Evolutionary conservation across 2,329 filamentous ascomycete species (phyloP).

Genomic region (Cercospora berteroae): DNA sequence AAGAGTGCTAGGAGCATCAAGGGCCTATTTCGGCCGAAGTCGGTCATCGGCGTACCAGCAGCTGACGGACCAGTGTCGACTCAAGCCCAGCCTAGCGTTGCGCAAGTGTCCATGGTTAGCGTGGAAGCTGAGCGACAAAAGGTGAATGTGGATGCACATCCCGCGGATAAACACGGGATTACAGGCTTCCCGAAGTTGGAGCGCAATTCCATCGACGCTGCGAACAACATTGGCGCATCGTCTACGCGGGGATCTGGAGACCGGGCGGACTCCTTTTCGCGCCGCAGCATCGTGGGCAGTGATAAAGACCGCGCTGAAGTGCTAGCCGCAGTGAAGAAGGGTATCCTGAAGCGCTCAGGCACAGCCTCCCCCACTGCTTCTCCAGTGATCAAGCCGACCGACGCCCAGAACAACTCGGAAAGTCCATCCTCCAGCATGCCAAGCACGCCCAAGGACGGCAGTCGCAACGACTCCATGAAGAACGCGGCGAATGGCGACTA

Average conservation of each 20-base stretch:
- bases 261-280: constrained; percentile 59
- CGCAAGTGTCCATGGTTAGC: constrained; percentile 92
- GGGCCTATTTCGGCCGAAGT: constrained; percentile 92
- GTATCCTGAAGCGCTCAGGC: constrained; percentile 81
- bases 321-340: constrained; percentile 87
- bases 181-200: constrained; percentile 84
- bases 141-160: constrained; percentile 72
- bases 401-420: constrained; percentile 67
- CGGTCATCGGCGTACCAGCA: constrained; percentile 72
- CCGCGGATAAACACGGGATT: constrained; percentile 67
- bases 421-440: constrained; percentile 83
- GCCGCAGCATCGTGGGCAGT: constrained; percentile 87
- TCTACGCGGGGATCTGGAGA: constrained; percentile 47
- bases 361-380: constrained; percentile 65
- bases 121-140: constrained; percentile 88
- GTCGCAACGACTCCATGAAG: constrained; percentile 35
- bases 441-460: constrained; percentile 79
- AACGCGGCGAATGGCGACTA: constrained; percentile 84
- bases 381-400: constrained; percentile 63
- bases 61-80: constrained; percentile 65
- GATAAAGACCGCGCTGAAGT: constrained; percentile 90
- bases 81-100: constrained; percentile 58
- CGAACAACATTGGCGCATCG: constrained; percentile 35
- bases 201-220: constrained; percentile 73
- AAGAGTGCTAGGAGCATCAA: constrained; percentile 87